Percentiles rank a stretch among this genome's conserved stretches.
Evolutionary conservation across 2,329 filamentous ascomycete species (phyloP).

Genomic region (Ceratocystiopsis brevicomis): DNA sequence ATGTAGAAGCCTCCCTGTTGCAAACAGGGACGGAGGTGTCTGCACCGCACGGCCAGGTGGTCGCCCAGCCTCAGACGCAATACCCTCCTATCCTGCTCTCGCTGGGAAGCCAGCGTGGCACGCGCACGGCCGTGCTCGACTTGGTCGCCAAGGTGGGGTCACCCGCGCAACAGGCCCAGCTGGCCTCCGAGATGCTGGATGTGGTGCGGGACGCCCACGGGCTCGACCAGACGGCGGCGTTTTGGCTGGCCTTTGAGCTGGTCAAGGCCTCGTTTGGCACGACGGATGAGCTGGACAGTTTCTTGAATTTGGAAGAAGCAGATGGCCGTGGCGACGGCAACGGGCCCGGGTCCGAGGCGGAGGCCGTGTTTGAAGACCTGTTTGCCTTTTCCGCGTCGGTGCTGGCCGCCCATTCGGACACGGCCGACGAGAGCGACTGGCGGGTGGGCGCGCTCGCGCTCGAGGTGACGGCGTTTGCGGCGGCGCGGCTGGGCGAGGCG

Average conservation of each 20-base stretch:
- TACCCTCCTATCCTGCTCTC: constrained; percentile 46
- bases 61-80: not conserved
- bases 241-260: constrained; percentile 64
- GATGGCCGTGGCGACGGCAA: constrained; percentile 10
- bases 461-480: constrained; percentile 61
- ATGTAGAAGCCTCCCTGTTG: not conserved
- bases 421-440: constrained; percentile 38
- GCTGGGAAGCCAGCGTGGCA: constrained; percentile 46
- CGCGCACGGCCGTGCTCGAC: constrained; percentile 35
- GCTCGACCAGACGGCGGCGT: constrained; percentile 44
- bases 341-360: constrained; percentile 16
- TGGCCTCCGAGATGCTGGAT: constrained; percentile 48
- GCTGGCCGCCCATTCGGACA: constrained; percentile 34
- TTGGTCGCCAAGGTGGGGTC: constrained; percentile 38
- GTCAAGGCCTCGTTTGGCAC: constrained; percentile 36
- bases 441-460: constrained; percentile 59
- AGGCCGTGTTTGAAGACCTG: constrained; percentile 40
- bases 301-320: constrained; percentile 36
- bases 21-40: not conserved
- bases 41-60: too few species aligned
- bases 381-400: constrained; percentile 49
- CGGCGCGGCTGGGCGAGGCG: constrained; percentile 40
- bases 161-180: constrained; percentile 36
- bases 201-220: constrained; percentile 39
- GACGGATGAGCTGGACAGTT: constrained; percentile 40